Evolutionary conservation across 768 basidiomycete genomes (phyloP).

Genomic region (Lactifluus pinguis): DNA sequence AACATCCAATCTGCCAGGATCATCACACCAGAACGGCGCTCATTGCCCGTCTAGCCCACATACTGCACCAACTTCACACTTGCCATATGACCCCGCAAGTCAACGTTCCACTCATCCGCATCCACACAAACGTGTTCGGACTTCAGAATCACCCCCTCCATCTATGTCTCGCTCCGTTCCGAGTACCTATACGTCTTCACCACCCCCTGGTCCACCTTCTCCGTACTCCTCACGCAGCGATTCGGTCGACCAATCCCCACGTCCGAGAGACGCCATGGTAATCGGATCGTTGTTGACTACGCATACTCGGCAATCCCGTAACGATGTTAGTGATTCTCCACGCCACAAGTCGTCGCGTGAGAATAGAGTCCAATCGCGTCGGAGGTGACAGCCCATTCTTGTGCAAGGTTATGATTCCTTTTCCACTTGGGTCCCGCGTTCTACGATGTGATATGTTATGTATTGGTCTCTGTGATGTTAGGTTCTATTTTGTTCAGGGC

Average conservation of each 20-base stretch:
- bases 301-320: conserved; percentile 20
- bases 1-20: neutral
- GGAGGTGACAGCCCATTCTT: neutral
- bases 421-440: neutral
- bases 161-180: conserved; percentile 58
- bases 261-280: conserved; percentile 67
- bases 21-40: neutral
- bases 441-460: conserved; percentile 2
- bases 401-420: neutral
- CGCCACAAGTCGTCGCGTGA: neutral
- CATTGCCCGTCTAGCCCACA: neutral
- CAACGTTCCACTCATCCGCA: conserved; percentile 4
- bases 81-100: neutral
- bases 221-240: conserved; percentile 67
- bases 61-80: neutral
- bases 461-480: conserved; percentile 4
- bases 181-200: conserved; percentile 21
- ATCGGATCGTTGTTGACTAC: conserved; percentile 64
- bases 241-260: conserved; percentile 61
- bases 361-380: conserved; percentile 1
- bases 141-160: conserved; percentile 14
- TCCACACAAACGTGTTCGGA: conserved; percentile 19
- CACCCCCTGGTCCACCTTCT: conserved; percentile 42
- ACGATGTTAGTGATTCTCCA: neutral
- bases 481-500: neutral